phyloP scores from a whole-genome alignment of 2,329 filamentous ascomycete species.

The Neofusicoccum ribis region DNA sequence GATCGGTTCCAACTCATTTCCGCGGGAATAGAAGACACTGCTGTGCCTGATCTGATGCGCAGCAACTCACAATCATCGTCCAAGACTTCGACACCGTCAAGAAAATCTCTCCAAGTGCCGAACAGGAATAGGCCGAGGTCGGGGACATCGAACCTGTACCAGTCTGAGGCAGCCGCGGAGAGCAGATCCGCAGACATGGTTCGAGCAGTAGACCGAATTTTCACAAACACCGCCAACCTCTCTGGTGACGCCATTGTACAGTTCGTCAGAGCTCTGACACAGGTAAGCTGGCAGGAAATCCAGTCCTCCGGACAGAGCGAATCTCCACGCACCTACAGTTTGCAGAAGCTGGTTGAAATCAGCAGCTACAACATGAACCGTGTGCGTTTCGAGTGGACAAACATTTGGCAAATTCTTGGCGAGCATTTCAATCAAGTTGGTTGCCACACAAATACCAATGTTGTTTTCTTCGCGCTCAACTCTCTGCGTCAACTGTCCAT shows the following conservation, averaged over 20 bases:
- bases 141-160: conserved; percentile 45
- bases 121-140: conserved; percentile 35
- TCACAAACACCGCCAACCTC: conserved; percentile 91
- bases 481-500: conserved; percentile 94
- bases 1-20: conserved; percentile 94
- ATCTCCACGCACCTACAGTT: conserved; percentile 90
- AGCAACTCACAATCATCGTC: conserved; percentile 12
- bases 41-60: conserved; percentile 67
- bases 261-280: conserved; percentile 87
- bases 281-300: conserved; percentile 99
- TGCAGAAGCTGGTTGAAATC: conserved; percentile 98
- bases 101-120: conserved; percentile 66
- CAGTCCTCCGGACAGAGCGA: conserved; percentile 96
- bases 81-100: conserved; percentile 66
- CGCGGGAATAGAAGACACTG: conserved; percentile 88
- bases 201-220: conserved; percentile 90
- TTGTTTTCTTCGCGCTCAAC: conserved; percentile 97
- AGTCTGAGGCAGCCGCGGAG: conserved; percentile 83
- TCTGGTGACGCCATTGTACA: conserved; percentile 93
- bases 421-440: conserved; percentile 98
- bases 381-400: conserved; percentile 97
- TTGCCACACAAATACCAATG: conserved; percentile 92
- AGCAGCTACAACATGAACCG: conserved; percentile 99
- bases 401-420: conserved; percentile 95
- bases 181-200: conserved; percentile 91